Evolutionary conservation across 305 asterid species (phyloP), one percentile per base, ranked within the genome.

Genomic region (Euphrasia arctica): DNA sequence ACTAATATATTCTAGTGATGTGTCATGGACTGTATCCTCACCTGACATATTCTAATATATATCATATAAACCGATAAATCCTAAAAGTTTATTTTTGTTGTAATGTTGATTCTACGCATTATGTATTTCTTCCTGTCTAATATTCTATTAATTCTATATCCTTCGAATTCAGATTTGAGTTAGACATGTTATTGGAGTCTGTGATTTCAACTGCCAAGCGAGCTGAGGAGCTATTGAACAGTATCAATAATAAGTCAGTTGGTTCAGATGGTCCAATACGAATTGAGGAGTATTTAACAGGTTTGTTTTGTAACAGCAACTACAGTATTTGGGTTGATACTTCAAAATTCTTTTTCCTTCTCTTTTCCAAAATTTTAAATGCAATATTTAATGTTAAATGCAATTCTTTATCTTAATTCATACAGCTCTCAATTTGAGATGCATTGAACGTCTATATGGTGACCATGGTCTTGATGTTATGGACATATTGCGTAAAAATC

Each of bases 381-480:
- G 29, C 36, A 25, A 3, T 54, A 31, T 41, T 65, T 65, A 57
- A 58, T 73, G 65, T 73, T 59, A 45, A 72, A 49, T 70, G 67
- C 54, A 41, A 48, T 56, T 64, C 52, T 60, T 58, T 71, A 65
- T 72, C 50, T 76, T 68, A 28, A 72, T 75, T 67, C 52, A 18
- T 73, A 55, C 58, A 94, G 99, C 84, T 73, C 83, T 91, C 70
- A 85, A 84, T 81, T 62, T 89, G 70, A 91, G 98, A 80, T 91
- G 96, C 90, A 91, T 89, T 70, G 99, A 91, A 78, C 96, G 99
- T 18, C 79, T 95, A 18, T 95, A 95, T 81, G 99, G 99, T 45
- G 99, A 95, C 74, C 99, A 95, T 84, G 99, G 99, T 68, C 91
- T 95, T 69, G 99, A 95, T 68, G 95, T 87, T 82, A 71, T 85